Evolutionary conservation across 192 early-diverging fungal species (phyloP).

Genomic region (Mortierella antarctica): DNA sequence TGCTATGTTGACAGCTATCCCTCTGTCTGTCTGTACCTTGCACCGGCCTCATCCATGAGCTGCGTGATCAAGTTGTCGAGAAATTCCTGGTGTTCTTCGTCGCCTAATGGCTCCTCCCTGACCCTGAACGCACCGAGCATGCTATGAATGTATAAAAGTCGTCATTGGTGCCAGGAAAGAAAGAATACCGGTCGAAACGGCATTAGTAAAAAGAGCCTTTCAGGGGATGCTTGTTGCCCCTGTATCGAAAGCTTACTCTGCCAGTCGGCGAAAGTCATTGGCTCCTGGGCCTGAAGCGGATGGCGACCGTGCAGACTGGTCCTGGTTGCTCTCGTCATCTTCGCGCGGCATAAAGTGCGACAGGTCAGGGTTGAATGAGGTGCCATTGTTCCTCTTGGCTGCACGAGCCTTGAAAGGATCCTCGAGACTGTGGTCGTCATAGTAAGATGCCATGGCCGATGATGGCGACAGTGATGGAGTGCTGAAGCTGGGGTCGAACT

Average conservation of each 20-base stretch:
- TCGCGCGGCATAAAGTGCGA: constrained; percentile 50
- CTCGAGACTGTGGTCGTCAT: constrained; percentile 42
- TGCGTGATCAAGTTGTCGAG: constrained; percentile 68
- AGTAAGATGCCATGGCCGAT: constrained; percentile 37
- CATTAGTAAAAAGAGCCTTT: neutral
- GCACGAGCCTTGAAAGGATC: constrained; percentile 39
- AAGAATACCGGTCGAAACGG: neutral
- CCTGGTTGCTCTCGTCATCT: constrained; percentile 4
- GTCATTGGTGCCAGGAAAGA: neutral
- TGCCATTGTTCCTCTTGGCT: constrained; percentile 4
- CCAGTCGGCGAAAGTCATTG: constrained; percentile 33
- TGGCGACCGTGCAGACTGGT: neutral
- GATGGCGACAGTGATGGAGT: too few relatives aligned
- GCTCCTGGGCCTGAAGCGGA: constrained; percentile 13
- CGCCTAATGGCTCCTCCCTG: constrained; percentile 39
- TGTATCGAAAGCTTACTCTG: constrained; percentile 22
- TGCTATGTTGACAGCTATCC: neutral
- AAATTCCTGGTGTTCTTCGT: constrained; percentile 57
- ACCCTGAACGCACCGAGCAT: constrained; percentile 58
- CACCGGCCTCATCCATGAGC: constrained; percentile 64
- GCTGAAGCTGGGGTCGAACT: too few relatives aligned
- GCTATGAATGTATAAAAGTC: constrained; percentile 13
- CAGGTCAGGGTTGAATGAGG: constrained; percentile 44
- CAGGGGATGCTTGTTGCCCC: neutral
- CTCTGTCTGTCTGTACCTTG: constrained; percentile 41